These are phyloP conservation scores for Suhomyces prunicola DNA, from an alignment of 805 yeast genomes.

Conservation along the genomic window DNA sequence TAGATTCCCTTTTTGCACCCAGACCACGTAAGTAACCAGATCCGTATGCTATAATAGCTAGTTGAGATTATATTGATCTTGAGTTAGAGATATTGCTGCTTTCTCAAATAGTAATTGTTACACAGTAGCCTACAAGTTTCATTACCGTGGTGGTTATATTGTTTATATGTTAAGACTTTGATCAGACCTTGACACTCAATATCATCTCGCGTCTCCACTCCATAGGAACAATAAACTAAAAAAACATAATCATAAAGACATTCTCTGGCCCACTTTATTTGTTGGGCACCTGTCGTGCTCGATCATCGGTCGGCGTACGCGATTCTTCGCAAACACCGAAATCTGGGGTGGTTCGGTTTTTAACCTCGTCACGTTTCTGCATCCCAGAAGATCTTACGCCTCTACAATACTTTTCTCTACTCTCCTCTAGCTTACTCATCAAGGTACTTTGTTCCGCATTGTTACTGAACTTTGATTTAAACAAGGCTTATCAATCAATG, in stretches of 20 bases:
- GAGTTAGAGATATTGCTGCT: neutral
- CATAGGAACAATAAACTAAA: too few relatives aligned
- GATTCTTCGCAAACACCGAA: neutral
- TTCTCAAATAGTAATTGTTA: neutral
- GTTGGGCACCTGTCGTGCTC: neutral
- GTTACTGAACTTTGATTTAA: neutral
- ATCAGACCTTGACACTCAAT: neutral
- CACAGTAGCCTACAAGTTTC: neutral
- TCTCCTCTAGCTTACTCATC: neutral
- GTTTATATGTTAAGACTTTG: too few relatives aligned
- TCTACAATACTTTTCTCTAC: neutral
- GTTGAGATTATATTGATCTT: too few relatives aligned
- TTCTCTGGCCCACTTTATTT: neutral
- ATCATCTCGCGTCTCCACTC: neutral
- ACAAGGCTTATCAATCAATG: neutral
- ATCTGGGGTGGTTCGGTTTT: neutral
- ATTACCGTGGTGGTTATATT: neutral
- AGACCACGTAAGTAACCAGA: neutral
- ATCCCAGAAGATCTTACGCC: neutral
- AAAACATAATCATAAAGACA: neutral
- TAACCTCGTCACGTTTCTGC: neutral
- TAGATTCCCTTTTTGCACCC: neutral
- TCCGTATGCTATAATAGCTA: neutral
- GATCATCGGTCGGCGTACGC: neutral
- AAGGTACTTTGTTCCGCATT: neutral